A percentile compares a stretch with the other conserved stretches of the same genome.
Evolutionary conservation across 2,329 filamentous ascomycete species (phyloP).

Genomic region (Hypoxylon sp.): DNA sequence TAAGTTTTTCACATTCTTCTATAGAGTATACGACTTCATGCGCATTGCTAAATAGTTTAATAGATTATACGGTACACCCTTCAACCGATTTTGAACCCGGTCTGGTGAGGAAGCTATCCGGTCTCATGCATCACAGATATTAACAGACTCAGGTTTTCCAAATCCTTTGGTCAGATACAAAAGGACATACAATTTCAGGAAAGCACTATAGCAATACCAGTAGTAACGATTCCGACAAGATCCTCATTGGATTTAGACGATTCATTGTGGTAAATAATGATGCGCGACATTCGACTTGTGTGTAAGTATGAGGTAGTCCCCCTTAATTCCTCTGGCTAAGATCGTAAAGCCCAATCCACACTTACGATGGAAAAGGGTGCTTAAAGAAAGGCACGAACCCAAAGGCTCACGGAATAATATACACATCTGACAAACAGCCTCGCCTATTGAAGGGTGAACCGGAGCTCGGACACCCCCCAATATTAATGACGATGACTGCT

Average conservation of each 20-base stretch:
- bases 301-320: background rate
- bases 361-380: slow-evolving; percentile 2
- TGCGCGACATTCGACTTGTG: background rate
- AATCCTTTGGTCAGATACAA: background rate
- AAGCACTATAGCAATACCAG: too few species aligned
- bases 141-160: slow-evolving; percentile 2
- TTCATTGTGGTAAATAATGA: slow-evolving; percentile 1
- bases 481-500: background rate
- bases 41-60: too few species aligned
- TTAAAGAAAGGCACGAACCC: background rate
- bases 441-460: slow-evolving; percentile 2
- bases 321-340: background rate
- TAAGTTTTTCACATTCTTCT: too few species aligned
- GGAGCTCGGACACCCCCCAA: background rate
- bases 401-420: slow-evolving; percentile 1
- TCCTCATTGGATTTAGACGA: background rate
- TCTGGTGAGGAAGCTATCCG: background rate
- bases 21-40: too few species aligned
- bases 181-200: too few species aligned
- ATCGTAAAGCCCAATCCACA: background rate
- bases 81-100: slow-evolving; percentile 2
- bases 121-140: background rate
- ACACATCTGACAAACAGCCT: background rate
- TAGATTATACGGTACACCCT: background rate
- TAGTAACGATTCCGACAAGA: too few species aligned